Evolutionary conservation across 169 alveolate genomes (phyloP).

Genomic region (Plasmodium sp.): DNA sequence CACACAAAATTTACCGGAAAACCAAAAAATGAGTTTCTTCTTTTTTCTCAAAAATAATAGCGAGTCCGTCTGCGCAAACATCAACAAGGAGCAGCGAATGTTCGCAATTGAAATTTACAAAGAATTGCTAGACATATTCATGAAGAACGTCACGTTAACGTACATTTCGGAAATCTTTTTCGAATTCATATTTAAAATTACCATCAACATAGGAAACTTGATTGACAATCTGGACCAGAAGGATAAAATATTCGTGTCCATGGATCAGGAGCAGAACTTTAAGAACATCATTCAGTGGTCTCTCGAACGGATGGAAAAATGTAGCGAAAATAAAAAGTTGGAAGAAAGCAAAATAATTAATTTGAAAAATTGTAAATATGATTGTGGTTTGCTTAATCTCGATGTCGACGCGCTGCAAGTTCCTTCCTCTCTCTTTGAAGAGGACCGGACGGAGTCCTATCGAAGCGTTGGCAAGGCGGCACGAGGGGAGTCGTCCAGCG

Average conservation of each 20-base stretch:
- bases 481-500: background rate
- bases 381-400: background rate
- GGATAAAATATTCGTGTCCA: constrained; percentile 48
- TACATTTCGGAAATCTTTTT: constrained; percentile 48
- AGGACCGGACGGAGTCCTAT: constrained; percentile 4
- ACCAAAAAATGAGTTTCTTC: constrained; percentile 30
- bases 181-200: constrained; percentile 69
- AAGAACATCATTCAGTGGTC: constrained; percentile 59
- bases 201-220: constrained; percentile 53
- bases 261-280: constrained; percentile 43
- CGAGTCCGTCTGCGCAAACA: constrained; percentile 11
- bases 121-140: constrained; percentile 63
- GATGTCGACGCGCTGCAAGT: background rate
- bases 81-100: constrained; percentile 48
- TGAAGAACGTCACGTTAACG: constrained; percentile 47
- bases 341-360: background rate
- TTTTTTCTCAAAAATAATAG: constrained; percentile 33
- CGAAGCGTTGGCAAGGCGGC: background rate
- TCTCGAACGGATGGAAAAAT: constrained; percentile 48
- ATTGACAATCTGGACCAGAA: constrained; percentile 44
- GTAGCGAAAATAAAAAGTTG: constrained; percentile 31
- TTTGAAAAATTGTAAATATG: constrained; percentile 5
- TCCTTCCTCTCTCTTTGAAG: background rate
- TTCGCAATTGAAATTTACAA: constrained; percentile 73
- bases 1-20: background rate